These are phyloP conservation scores for Canavalia gladiata DNA, from an alignment of 306 rosid species.

Conservation along the genomic window DNA sequence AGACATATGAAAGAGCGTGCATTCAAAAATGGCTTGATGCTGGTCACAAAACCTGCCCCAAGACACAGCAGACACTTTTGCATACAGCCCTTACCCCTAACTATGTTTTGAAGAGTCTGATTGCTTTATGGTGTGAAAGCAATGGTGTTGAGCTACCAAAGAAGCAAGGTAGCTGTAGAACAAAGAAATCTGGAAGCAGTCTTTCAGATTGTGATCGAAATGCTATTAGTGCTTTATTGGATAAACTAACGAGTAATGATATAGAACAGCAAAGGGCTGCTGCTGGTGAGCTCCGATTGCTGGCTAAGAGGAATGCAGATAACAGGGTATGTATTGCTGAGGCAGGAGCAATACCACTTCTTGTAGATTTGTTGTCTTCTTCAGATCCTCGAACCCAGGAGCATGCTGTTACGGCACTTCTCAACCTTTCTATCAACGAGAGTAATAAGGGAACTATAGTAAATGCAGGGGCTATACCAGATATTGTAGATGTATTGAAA, in stretches of 20 bases:
- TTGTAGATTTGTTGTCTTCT: slow-evolving; percentile 82
- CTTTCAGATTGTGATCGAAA: slow-evolving; percentile 81
- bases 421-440: slow-evolving; percentile 92
- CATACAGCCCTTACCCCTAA: slow-evolving; percentile 98
- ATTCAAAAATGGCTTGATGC: slow-evolving; percentile 99
- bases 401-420: slow-evolving; percentile 97
- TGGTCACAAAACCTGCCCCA: slow-evolving; percentile 95
- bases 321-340: slow-evolving; percentile 96
- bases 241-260: slow-evolving; percentile 70
- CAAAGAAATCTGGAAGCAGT: slow-evolving; percentile 74
- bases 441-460: slow-evolving; percentile 92
- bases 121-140: slow-evolving; percentile 96
- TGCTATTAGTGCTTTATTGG: slow-evolving; percentile 66
- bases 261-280: slow-evolving; percentile 91
- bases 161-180: slow-evolving; percentile 74
- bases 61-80: slow-evolving; percentile 85
- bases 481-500: slow-evolving; percentile 90
- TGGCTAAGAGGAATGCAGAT: slow-evolving; percentile 95
- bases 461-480: slow-evolving; percentile 91
- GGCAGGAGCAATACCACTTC: slow-evolving; percentile 97
- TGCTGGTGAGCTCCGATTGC: slow-evolving; percentile 94
- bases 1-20: slow-evolving; percentile 95
- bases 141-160: slow-evolving; percentile 94
- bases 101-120: slow-evolving; percentile 94
- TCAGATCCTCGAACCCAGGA: slow-evolving; percentile 88